A percentile compares a stretch with the other conserved stretches of the same genome.
Evolutionary conservation across 352 stramenopile genomes (phyloP).

Genomic region (Globisporangium polare): DNA sequence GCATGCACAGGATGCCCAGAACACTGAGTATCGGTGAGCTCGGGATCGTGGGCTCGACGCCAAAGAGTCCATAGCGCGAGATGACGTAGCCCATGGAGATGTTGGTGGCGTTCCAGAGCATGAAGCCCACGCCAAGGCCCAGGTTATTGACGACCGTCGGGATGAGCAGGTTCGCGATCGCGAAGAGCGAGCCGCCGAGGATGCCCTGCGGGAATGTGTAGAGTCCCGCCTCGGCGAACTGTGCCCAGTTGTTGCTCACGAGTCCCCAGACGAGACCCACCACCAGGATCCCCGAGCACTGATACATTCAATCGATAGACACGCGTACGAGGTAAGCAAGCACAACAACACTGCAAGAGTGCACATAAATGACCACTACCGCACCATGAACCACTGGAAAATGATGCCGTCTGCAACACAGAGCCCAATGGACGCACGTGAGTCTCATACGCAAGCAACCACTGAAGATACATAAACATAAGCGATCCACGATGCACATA

Average conservation of each 20-base stretch:
- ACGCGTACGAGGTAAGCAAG: conserved; percentile 7
- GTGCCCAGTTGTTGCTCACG: conserved; percentile 77
- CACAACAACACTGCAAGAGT: not conserved
- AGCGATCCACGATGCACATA: no score
- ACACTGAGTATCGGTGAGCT: conserved; percentile 46
- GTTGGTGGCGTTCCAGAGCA: conserved; percentile 86
- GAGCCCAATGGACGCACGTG: not conserved
- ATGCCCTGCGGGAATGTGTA: conserved; percentile 78
- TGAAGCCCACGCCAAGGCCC: conserved; percentile 75
- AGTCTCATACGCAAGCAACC: not conserved
- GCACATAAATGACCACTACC: not conserved
- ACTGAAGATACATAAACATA: not conserved
- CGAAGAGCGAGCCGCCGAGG: conserved; percentile 72
- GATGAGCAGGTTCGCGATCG: conserved; percentile 79
- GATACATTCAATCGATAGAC: conserved; percentile 1
- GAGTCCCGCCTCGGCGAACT: conserved; percentile 68
- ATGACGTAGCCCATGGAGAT: conserved; percentile 80
- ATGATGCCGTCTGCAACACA: conserved; percentile 69
- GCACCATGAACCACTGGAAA: conserved; percentile 88
- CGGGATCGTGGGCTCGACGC: conserved; percentile 57
- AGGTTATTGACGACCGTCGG: conserved; percentile 84
- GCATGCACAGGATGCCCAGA: conserved; percentile 74
- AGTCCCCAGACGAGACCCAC: conserved; percentile 72
- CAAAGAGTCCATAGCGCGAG: conserved; percentile 68
- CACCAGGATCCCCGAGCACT: conserved; percentile 85